A percentile compares a stretch with the other conserved stretches of the same genome.
These are phyloP conservation scores for Phytopythium helicoides DNA, from an alignment of 352 stramenopile genomes.

Conservation along the genomic window DNA sequence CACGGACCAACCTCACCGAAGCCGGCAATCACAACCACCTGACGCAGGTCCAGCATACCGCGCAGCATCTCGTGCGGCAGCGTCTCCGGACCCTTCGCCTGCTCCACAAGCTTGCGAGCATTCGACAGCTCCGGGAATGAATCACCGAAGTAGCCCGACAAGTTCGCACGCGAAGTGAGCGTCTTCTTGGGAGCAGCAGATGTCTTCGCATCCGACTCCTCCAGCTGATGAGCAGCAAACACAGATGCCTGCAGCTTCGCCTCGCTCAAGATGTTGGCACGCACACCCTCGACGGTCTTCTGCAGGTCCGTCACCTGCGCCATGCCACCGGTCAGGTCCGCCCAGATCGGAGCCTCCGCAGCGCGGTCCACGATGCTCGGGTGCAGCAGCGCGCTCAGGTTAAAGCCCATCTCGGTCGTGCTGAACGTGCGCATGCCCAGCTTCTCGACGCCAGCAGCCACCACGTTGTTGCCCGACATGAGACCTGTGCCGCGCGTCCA, in stretches of 20 bases:
- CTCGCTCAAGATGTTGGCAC: conserved; percentile 47
- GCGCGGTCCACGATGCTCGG: conserved; percentile 73
- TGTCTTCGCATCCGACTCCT: conserved; percentile 32
- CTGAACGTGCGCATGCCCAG: conserved; percentile 85
- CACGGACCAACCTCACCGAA: conserved; percentile 87
- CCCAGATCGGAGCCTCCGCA: conserved; percentile 68
- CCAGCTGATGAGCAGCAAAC: conserved; percentile 32
- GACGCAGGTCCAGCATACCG: conserved; percentile 81
- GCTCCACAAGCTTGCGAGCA: conserved; percentile 22
- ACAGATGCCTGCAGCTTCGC: conserved; percentile 55
- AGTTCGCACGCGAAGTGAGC: conserved; percentile 54
- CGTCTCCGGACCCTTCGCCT: conserved; percentile 14
- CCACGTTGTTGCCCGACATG: conserved; percentile 89
- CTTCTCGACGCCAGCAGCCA: conserved; percentile 76
- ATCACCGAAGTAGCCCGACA: conserved; percentile 75
- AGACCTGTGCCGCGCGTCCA: conserved; percentile 86
- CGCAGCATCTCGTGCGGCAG: conserved; percentile 42
- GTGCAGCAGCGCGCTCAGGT: conserved; percentile 81
- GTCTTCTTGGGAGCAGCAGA: conserved; percentile 12
- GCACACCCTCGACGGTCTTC: conserved; percentile 54
- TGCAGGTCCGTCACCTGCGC: conserved; percentile 74
- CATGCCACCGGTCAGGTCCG: conserved; percentile 81
- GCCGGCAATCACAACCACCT: conserved; percentile 81
- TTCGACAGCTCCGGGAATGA: conserved; percentile 57
- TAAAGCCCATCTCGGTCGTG: conserved; percentile 88